Conservation (phyloP, 2,329 filamentous ascomycete species). For the Fusarium zealandicum region DNA sequence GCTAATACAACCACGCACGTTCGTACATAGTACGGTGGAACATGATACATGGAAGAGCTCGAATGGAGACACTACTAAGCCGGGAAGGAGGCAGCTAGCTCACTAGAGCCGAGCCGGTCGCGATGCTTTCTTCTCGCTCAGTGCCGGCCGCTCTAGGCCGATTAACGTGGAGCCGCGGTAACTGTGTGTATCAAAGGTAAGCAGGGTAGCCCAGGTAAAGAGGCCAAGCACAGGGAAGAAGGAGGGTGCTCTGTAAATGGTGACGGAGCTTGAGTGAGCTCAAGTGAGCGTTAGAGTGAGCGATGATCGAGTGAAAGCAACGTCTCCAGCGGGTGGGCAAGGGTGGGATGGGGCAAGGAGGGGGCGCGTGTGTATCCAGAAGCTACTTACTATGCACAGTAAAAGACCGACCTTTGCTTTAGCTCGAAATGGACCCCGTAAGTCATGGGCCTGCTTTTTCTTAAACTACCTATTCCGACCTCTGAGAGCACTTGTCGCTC, state of each 20-base stretch:
- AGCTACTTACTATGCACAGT: background rate
- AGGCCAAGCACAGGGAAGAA: background rate
- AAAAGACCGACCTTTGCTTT: slow-evolving; percentile 19
- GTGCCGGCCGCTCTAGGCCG: slow-evolving; percentile 23
- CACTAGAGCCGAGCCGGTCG: slow-evolving; percentile 17
- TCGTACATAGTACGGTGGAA: slow-evolving; percentile 22
- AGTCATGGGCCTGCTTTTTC: slow-evolving; percentile 15
- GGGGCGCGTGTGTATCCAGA: slow-evolving; percentile 23
- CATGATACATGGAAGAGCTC: slow-evolving; percentile 30
- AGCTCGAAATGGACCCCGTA: slow-evolving; percentile 25
- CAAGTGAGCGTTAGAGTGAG: slow-evolving; percentile 1
- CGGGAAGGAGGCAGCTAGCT: slow-evolving; percentile 28
- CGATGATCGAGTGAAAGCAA: background rate
- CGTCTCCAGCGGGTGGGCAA: slow-evolving; percentile 12
- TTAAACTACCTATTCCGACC: slow-evolving; percentile 1
- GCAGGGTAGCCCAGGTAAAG: slow-evolving; percentile 15
- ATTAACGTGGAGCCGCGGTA: slow-evolving; percentile 15
- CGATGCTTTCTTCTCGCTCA: slow-evolving; percentile 9
- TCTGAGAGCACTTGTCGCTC: background rate
- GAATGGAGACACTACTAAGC: slow-evolving; percentile 32
- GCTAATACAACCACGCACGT: slow-evolving; percentile 31
- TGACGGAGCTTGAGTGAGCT: slow-evolving; percentile 21
- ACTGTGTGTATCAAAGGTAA: background rate
- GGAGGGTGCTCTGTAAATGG: slow-evolving; percentile 9
- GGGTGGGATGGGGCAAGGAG: slow-evolving; percentile 34